Percentiles rank a stretch among this genome's conserved stretches.
Conservation (phyloP, 108 stramenopile species). For the Skeletonema costatum region DNA sequence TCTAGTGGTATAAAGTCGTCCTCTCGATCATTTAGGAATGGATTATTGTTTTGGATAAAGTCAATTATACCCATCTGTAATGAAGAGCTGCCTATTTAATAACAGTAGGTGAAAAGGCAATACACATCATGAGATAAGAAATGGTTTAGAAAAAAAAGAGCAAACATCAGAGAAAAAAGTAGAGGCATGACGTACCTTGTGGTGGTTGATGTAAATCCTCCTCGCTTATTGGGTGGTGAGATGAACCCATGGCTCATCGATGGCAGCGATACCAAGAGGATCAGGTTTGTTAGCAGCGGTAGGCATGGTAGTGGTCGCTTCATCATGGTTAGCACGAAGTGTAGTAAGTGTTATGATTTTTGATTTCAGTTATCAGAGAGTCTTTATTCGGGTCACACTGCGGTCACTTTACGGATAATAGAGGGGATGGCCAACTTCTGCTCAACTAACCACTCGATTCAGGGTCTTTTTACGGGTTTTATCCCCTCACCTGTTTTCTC, state of each 20-base stretch:
- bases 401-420: no score
- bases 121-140: not conserved
- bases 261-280: not conserved
- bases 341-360: no score
- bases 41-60: constrained; percentile 32
- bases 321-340: not conserved
- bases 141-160: no score
- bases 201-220: not conserved
- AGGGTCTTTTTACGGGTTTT: no score
- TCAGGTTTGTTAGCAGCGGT: not conserved
- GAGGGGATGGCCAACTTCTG: no score
- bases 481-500: no score
- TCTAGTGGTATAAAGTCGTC: constrained; percentile 67
- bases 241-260: not conserved
- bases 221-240: not conserved
- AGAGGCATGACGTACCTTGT: not conserved
- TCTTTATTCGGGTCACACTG: no score
- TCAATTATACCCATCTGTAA: constrained; percentile 24
- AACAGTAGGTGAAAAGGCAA: not conserved
- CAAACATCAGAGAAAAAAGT: not conserved
- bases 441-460: no score
- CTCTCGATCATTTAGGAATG: constrained; percentile 37
- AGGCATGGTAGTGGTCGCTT: not conserved
- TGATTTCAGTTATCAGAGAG: no score
- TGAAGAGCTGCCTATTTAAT: not conserved